Conservation (phyloP, 2,329 filamentous ascomycete species). For the Nemania diffusa region DNA sequence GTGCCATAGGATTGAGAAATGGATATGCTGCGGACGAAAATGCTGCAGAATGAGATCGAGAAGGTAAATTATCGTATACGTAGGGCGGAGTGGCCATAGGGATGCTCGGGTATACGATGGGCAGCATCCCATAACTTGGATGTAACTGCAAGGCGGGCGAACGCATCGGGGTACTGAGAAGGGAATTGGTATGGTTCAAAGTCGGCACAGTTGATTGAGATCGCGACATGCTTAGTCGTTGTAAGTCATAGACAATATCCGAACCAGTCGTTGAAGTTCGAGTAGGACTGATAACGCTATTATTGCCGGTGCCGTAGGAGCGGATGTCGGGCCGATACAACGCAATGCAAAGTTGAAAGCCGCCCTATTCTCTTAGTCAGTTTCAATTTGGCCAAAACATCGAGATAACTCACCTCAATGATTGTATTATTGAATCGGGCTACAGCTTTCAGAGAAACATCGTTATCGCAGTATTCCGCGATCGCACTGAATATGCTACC, state of each 20-base stretch:
- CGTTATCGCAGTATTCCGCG: conserved; percentile 64
- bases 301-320: conserved; percentile 34
- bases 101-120: conserved; percentile 51
- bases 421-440: conserved; percentile 54
- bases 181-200: conserved; percentile 37
- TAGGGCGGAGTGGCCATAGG: conserved; percentile 47
- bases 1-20: conserved; percentile 42
- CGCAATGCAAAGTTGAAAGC: conserved; percentile 45
- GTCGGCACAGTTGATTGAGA: conserved; percentile 39
- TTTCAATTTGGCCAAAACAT: neutral
- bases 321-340: conserved; percentile 48
- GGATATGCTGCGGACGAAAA: conserved; percentile 46
- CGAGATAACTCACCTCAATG: conserved; percentile 49
- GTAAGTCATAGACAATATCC: conserved; percentile 44
- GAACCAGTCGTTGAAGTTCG: conserved; percentile 39
- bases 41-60: conserved; percentile 44
- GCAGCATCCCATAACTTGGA: conserved; percentile 52
- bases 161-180: conserved; percentile 44
- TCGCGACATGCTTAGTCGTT: conserved; percentile 45
- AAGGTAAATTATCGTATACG: conserved; percentile 50
- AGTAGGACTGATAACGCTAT: conserved; percentile 38
- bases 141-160: conserved; percentile 45
- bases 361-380: conserved; percentile 38
- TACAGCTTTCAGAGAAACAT: conserved; percentile 55
- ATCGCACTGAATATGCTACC: conserved; percentile 59